A percentile compares a stretch with the other conserved stretches of the same genome.
phyloP scores from a whole-genome alignment of 805 yeast species.

The Metschnikowia kofuensis region DNA sequence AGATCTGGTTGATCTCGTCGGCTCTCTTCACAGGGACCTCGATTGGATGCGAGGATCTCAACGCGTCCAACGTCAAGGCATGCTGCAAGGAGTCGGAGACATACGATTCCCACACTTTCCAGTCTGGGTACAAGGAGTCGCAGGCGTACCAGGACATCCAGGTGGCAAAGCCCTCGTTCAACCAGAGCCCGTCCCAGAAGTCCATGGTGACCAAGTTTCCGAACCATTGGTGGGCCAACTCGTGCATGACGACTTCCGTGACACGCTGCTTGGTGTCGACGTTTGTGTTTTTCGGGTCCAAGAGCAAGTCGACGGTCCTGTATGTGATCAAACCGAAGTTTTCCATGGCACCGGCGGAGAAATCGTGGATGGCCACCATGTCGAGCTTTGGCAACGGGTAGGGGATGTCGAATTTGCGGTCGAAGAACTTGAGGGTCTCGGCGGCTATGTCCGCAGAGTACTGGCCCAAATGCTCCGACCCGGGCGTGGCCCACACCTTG shows the following conservation, averaged over 20 bases:
- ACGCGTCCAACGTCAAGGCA: constrained; percentile 72
- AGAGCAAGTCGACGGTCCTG: constrained; percentile 70
- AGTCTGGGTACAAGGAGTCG: constrained; percentile 72
- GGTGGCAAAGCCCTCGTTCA: constrained; percentile 87
- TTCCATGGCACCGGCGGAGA: constrained; percentile 88
- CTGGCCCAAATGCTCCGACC: constrained; percentile 65
- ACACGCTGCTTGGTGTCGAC: constrained; percentile 66
- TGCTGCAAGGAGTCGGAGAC: constrained; percentile 73
- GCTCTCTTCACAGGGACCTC: constrained; percentile 80
- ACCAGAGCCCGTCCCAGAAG: constrained; percentile 90
- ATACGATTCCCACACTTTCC: constrained; percentile 85
- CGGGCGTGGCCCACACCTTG: constrained; percentile 78
- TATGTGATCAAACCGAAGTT: constrained; percentile 80
- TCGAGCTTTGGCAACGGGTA: constrained; percentile 82
- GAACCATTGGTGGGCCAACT: constrained; percentile 90
- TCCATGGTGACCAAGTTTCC: constrained; percentile 90
- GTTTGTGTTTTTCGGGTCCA: constrained; percentile 69
- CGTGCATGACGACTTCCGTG: constrained; percentile 84
- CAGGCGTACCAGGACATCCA: constrained; percentile 90
- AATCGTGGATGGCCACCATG: constrained; percentile 79
- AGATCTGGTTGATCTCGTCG: constrained; percentile 78
- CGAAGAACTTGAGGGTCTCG: constrained; percentile 70
- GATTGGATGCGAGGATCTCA: constrained; percentile 82
- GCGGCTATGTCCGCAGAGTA: constrained; percentile 75
- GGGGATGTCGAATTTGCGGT: constrained; percentile 66